Conservation (phyloP, 2,329 filamentous ascomycete genomes). For the Xylariaceae sp. region DNA sequence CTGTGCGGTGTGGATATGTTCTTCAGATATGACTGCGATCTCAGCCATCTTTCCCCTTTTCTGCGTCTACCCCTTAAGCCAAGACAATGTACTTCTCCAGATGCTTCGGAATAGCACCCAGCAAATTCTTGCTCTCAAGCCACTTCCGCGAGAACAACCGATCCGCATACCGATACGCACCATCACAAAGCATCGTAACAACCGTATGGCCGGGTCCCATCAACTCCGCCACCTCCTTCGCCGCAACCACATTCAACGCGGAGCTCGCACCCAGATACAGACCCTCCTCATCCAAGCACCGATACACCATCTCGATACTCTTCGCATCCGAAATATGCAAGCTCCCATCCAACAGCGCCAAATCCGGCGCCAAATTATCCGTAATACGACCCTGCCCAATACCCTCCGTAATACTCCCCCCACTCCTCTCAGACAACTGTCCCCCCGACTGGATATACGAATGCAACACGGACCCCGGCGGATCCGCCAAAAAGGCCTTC, state of each 20-base stretch:
- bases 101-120: constrained; percentile 75
- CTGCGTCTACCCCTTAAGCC: constrained; percentile 38
- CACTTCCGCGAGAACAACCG: constrained; percentile 87
- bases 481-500: constrained; percentile 86
- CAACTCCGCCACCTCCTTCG: constrained; percentile 87
- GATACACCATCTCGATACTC: constrained; percentile 96
- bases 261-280: constrained; percentile 93
- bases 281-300: constrained; percentile 92
- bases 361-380: constrained; percentile 84
- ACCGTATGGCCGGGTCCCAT: constrained; percentile 84
- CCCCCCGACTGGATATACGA: constrained; percentile 85
- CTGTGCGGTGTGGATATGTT: neutral
- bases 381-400: constrained; percentile 96
- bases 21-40: too few species aligned
- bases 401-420: constrained; percentile 91
- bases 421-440: constrained; percentile 71
- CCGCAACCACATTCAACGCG: constrained; percentile 89
- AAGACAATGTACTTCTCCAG: constrained; percentile 92
- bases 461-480: constrained; percentile 87
- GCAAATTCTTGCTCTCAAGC: constrained; percentile 78
- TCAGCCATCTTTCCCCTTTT: neutral
- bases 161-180: constrained; percentile 96
- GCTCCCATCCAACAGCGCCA: constrained; percentile 78
- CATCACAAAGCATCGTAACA: constrained; percentile 90
- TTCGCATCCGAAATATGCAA: constrained; percentile 84